Evolutionary conservation across 805 yeast genomes (phyloP), one percentile per base, ranked within the genome.

Genomic region (Monosporozyma aerobia): DNA sequence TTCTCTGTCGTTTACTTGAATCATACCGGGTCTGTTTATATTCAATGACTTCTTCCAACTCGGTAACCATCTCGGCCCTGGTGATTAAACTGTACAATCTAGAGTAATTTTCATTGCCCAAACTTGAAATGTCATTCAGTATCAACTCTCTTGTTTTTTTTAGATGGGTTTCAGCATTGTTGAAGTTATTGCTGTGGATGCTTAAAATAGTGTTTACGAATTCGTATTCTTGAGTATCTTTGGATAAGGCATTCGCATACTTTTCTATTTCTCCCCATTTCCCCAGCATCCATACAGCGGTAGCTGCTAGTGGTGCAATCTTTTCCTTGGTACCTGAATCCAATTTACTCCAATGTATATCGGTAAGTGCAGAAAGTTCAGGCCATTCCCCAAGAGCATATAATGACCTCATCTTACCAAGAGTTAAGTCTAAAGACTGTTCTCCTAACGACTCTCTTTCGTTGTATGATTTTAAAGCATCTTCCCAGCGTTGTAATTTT

Each of bases 361-460:
- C 84, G 0, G 97, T 96, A 52, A 94, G 72, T 55, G 85, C 86
- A 10, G 95, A 83, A 25, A 95, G 73, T 59, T 85, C 86, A 56
- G 92, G 98, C 98, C 99, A 95, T 69, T 94, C 97, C 48, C 99
- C 99, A n/a, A 94, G 73, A 0, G 99, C 99, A 71, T 94, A 97
- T 56, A 92, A 73, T 69, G 98, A 90, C 69, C 98, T 79, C 97
- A 94, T 89, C 64, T 92, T 90, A 72, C 99, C 99, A 90, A 92
- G 83, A 5, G 92, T 86, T 1, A 90, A 84, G 57, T 92, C 98
- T 73, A 86, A 80, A 30, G 89, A 82, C 53, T 83, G 85, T 43
- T 69, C 71, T 6, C 71, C 68, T 9, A 64, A 64, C 54, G 72
- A 73, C 59, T 82, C 92, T 63, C 97, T 77, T 60, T 83, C 87